Evolutionary conservation across 225 moss, liverwort and hornwort genomes (phyloP).

Genomic region (Physcomitrium patens): DNA sequence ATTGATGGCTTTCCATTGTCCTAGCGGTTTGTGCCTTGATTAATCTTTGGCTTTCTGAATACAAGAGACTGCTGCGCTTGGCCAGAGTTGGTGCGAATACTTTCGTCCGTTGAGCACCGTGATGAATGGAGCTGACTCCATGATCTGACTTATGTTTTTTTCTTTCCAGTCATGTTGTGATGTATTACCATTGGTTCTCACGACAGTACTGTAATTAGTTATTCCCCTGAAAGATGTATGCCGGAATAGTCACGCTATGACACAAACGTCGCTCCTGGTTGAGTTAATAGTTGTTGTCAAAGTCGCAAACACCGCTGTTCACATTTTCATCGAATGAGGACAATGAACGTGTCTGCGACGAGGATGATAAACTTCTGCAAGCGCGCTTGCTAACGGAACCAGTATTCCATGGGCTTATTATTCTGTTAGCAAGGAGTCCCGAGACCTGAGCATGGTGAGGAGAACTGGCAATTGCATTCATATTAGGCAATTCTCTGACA

Average conservation of each 20-base stretch:
- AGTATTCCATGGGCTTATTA: slow-evolving; percentile 82
- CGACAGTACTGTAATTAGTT: not conserved
- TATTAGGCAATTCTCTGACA: slow-evolving; percentile 18
- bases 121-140: slow-evolving; percentile 48
- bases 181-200: slow-evolving; percentile 9
- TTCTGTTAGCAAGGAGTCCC: slow-evolving; percentile 81
- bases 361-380: slow-evolving; percentile 82
- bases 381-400: slow-evolving; percentile 76
- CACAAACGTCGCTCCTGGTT: not conserved
- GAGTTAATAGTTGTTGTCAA: slow-evolving; percentile 20
- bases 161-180: not conserved
- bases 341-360: slow-evolving; percentile 79
- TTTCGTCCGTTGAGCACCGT: slow-evolving; percentile 78
- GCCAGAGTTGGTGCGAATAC: slow-evolving; percentile 86
- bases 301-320: slow-evolving; percentile 80
- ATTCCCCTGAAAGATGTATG: not conserved
- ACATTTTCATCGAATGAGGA: slow-evolving; percentile 74
- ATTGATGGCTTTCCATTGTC: slow-evolving; percentile 1
- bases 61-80: slow-evolving; percentile 78
- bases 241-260: not conserved
- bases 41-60: slow-evolving; percentile 21
- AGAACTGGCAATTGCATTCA: slow-evolving; percentile 22
- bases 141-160: not conserved
- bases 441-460: slow-evolving; percentile 51
- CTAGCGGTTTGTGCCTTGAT: slow-evolving; percentile 16